These are phyloP conservation scores for Madurella fahalii DNA, from an alignment of 2,329 filamentous ascomycete species.

Conservation along the genomic window DNA sequence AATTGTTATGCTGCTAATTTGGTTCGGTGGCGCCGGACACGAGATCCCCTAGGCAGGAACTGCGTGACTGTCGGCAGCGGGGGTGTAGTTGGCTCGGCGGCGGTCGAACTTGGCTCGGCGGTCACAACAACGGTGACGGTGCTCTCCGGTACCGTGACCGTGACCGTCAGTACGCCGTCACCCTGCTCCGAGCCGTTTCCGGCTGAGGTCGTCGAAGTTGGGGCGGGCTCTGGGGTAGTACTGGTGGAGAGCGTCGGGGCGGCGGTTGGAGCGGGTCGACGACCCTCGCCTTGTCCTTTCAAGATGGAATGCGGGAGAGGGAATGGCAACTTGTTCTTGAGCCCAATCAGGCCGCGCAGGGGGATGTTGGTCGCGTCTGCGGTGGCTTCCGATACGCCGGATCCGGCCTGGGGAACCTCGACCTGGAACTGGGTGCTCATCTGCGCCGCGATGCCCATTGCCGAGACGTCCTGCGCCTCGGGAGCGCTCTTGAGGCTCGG, in stretches of 20 bases:
- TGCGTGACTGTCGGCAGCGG: not conserved
- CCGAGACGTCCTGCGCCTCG: constrained; percentile 38
- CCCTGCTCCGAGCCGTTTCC: not conserved
- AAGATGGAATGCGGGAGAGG: constrained; percentile 6
- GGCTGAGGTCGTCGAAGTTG: not conserved
- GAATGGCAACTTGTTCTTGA: constrained; percentile 1
- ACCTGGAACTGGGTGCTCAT: constrained; percentile 45
- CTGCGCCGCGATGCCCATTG: constrained; percentile 43
- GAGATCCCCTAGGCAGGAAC: not conserved
- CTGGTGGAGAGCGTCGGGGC: constrained; percentile 12
- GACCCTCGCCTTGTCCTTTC: not conserved
- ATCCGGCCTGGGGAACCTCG: constrained; percentile 31
- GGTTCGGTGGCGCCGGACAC: too few species aligned
- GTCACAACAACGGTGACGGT: not conserved
- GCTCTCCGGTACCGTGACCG: not conserved
- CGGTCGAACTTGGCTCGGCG: too few species aligned
- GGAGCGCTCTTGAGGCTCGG: constrained; percentile 24
- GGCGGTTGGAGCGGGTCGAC: constrained; percentile 14
- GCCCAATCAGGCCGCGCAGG: constrained; percentile 17
- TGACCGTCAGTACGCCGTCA: not conserved
- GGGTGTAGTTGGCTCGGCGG: not conserved
- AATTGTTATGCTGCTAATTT: not conserved
- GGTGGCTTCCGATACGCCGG: constrained; percentile 16
- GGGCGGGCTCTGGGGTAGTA: constrained; percentile 17
- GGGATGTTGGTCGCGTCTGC: constrained; percentile 22